Percentiles rank a stretch among this genome's conserved stretches.
Conservation (phyloP, 2,329 filamentous ascomycete genomes). For the Knoxdaviesia capensis region DNA sequence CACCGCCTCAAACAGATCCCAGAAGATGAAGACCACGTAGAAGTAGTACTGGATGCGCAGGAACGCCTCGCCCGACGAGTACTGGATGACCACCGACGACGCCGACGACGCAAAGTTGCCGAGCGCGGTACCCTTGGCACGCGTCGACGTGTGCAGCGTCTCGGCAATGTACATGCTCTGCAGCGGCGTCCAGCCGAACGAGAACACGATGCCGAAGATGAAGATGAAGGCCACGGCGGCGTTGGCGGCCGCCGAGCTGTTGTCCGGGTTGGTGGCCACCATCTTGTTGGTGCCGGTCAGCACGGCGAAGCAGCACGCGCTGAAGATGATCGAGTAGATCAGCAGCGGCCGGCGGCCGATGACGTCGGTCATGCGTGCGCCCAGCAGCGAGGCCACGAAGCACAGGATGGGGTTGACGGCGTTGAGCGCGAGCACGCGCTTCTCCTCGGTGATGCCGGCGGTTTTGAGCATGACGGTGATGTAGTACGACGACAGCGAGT, state of each 20-base stretch:
- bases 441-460: constrained; percentile 27
- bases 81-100: constrained; percentile 20
- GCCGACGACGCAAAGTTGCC: constrained; percentile 19
- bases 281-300: constrained; percentile 27
- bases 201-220: constrained; percentile 30
- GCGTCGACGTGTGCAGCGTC: constrained; percentile 12
- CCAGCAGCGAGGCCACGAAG: constrained; percentile 27
- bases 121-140: constrained; percentile 19
- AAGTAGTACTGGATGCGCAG: constrained; percentile 22
- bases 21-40: constrained; percentile 23
- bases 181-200: constrained; percentile 28
- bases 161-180: constrained; percentile 16
- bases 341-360: constrained; percentile 36
- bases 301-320: constrained; percentile 24
- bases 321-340: constrained; percentile 23
- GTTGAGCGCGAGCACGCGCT: constrained; percentile 27
- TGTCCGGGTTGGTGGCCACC: constrained; percentile 13
- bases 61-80: constrained; percentile 21
- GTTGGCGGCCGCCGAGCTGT: constrained; percentile 17
- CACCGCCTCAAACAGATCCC: constrained; percentile 19
- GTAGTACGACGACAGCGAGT: constrained; percentile 28
- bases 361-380: constrained; percentile 33
- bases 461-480: constrained; percentile 29
- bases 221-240: constrained; percentile 29
- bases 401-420: constrained; percentile 32